These are phyloP conservation scores for Limnomonas spitsbergensis DNA, from an alignment of 139 green algal species.

Conservation along the genomic window DNA sequence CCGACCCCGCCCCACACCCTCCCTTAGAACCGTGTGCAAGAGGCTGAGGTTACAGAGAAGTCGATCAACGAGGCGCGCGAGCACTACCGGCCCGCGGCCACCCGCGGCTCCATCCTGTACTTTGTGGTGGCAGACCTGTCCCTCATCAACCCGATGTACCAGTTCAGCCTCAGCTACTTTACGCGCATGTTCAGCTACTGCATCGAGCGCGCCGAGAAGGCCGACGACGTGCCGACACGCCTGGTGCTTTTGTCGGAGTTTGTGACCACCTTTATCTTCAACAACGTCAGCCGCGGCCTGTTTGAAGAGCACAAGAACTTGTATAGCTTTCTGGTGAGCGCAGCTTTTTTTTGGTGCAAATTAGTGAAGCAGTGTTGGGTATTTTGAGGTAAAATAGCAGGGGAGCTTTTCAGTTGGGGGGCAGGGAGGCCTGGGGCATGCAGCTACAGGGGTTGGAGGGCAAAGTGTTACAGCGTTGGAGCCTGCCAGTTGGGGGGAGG, in stretches of 20 bases:
- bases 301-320: slow-evolving; percentile 83
- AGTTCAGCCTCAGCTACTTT: slow-evolving; percentile 78
- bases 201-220: slow-evolving; percentile 63
- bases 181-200: slow-evolving; percentile 72
- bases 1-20: no score
- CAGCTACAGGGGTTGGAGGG: no score
- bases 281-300: slow-evolving; percentile 71
- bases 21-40: slow-evolving; percentile 66
- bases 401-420: no score
- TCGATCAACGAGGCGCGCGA: slow-evolving; percentile 77
- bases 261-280: slow-evolving; percentile 75
- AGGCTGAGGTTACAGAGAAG: slow-evolving; percentile 78
- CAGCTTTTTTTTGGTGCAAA: no score
- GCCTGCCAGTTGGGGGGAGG: no score
- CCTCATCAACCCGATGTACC: slow-evolving; percentile 82
- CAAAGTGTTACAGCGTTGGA: no score
- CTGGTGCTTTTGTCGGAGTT: slow-evolving; percentile 64
- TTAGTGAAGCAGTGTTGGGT: no score
- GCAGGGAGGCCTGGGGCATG: no score
- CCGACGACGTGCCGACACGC: slow-evolving; percentile 54
- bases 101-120: slow-evolving; percentile 71
- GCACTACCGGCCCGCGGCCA: slow-evolving; percentile 69
- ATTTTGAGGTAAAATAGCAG: no score
- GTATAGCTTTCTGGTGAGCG: slow-evolving; percentile 67
- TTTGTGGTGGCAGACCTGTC: slow-evolving; percentile 76